Base-by-base conservation (phyloP, 2,329 filamentous ascomycete genomes). In the Sporothrix protearum region DNA sequence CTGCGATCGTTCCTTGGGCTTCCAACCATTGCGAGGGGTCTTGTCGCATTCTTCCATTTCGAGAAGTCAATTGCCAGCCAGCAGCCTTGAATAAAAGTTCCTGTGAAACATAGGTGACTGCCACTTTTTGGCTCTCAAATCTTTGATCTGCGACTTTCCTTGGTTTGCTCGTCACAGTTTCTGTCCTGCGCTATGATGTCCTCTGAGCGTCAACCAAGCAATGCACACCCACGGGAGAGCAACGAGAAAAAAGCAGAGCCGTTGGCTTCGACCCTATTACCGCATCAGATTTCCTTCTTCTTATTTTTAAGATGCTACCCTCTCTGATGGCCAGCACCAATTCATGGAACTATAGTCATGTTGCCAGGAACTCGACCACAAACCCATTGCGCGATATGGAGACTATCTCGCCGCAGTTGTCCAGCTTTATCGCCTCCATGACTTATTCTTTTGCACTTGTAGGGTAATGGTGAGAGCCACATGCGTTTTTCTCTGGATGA, bases 201-300 rank as follows among this genome's bases (percentile, higher is more conserved):
- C 33, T 57, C 67, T 33, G 67, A 57, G 67, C 67, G 51, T 51
- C 49, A 12, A 69, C 67, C 67, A 36, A 59, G 67, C 67, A 57
- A 28, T 4, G 10, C 3, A 0, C 22, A 30, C 19, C 49, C 67
- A 57, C 5, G 67, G 67, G 22, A 47, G 9, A 45, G 25, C 12
- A 14, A 28, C 0, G 5, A 22, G 16, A n/a, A 39, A 39, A 33
- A 8, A 61, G 9, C 6, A n/a, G 55, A 39, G 22, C 55, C 30
- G 7, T 61, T 22, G 30, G 28, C 16, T 39, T 19, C 42, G 42
- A 45, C 12, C 19, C 10, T 59, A 33, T 42, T 33, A 33, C 25
- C 16, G 63, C 42, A 25, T 66, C 39, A 66, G 16, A 49, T 51
- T 25, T 33, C 45, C 22, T 30, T 25, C 36, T n/a, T 51, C 25